Conservation (phyloP, 805 yeast genomes). For the Lipomyces sp. region DNA sequence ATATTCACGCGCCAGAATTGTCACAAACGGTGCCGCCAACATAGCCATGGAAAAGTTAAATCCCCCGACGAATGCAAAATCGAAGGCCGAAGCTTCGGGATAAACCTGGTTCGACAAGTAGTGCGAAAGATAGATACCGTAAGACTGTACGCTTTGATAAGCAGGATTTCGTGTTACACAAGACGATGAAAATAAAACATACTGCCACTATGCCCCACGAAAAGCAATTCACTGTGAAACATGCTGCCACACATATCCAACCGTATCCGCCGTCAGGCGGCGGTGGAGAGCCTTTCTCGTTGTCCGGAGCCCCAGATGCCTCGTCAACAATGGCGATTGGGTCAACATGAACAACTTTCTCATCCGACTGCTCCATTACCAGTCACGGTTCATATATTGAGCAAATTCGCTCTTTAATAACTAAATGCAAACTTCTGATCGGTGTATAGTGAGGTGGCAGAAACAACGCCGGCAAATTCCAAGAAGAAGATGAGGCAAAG, state of each 20-base stretch:
- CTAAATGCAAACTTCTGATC: too few relatives aligned
- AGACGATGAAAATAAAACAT: neutral
- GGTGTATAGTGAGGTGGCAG: too few relatives aligned
- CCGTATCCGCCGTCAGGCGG: constrained; percentile 40
- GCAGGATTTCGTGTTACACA: neutral
- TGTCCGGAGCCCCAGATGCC: neutral
- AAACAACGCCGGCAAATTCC: too few relatives aligned
- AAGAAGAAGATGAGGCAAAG: too few relatives aligned
- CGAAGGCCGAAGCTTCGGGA: constrained; percentile 10
- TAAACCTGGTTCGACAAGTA: constrained; percentile 1
- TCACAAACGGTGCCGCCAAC: constrained; percentile 10
- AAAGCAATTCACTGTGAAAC: neutral
- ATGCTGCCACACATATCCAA: constrained; percentile 12
- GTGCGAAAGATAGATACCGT: constrained; percentile 12
- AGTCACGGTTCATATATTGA: neutral
- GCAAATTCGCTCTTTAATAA: too few relatives aligned
- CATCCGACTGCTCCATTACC: neutral
- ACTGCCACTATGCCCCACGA: constrained; percentile 14
- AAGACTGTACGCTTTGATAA: neutral
- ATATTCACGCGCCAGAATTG: constrained; percentile 5
- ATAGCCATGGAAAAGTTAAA: constrained; percentile 10
- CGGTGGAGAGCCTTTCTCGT: constrained; percentile 1
- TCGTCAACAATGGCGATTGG: neutral
- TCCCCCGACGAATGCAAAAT: constrained; percentile 12
- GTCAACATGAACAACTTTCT: neutral